Percentiles rank a stretch among this genome's conserved stretches.
These are phyloP conservation scores for Xylaria nigripes DNA, from an alignment of 495 filamentous ascomycete genomes.

Conservation along the genomic window DNA sequence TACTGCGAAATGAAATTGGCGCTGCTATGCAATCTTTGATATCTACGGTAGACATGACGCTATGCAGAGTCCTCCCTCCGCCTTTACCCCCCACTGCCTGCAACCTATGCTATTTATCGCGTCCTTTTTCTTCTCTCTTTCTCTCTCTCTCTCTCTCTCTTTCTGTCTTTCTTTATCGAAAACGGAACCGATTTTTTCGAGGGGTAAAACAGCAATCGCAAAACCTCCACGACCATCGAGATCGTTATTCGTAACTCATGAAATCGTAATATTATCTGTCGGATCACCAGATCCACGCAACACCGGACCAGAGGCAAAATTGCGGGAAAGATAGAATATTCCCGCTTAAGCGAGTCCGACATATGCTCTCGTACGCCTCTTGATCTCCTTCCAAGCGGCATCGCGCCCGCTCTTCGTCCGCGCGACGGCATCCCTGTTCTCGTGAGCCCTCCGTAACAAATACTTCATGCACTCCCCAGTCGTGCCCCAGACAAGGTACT, in stretches of 20 bases:
- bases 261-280: neutral
- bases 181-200: too few relatives aligned
- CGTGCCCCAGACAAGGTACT: constrained; percentile 87
- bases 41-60: too few relatives aligned
- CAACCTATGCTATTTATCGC: too few relatives aligned
- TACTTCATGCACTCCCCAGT: constrained; percentile 93
- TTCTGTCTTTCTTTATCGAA: too few relatives aligned
- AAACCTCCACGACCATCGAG: neutral
- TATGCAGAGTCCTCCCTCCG: too few relatives aligned
- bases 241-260: neutral
- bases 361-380: constrained; percentile 47
- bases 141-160: too few relatives aligned
- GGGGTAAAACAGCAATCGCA: too few relatives aligned
- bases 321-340: neutral
- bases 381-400: constrained; percentile 66
- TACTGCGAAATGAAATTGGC: too few relatives aligned
- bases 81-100: too few relatives aligned
- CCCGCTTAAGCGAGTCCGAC: constrained; percentile 30
- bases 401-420: constrained; percentile 66
- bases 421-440: constrained; percentile 83
- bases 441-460: constrained; percentile 71
- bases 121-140: too few relatives aligned
- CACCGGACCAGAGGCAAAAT: neutral
- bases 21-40: too few relatives aligned
- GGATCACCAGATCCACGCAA: neutral